phyloP scores from a whole-genome alignment of 345 rosid species.

The Moricandia arvensis region DNA sequence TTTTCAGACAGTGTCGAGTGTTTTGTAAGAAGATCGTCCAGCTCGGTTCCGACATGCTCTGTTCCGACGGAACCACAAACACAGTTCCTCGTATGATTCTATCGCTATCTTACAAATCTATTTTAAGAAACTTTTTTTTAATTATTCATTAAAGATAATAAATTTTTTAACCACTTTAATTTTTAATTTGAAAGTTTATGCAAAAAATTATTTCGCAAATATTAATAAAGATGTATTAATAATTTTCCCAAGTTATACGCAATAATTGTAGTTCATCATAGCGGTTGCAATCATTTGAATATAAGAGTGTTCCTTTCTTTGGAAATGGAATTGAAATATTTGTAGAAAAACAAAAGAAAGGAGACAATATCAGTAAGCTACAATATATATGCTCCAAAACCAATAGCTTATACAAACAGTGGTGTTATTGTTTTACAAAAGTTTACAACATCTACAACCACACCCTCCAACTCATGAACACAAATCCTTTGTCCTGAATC shows the following conservation, averaged over 20 bases:
- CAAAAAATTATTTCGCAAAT: too few species aligned
- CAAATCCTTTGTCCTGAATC: slow-evolving; percentile 28
- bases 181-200: too few species aligned
- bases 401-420: slow-evolving; percentile 22
- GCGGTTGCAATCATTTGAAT: not conserved
- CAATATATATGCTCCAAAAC: not conserved
- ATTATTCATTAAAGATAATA: too few species aligned
- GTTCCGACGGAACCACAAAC: not conserved
- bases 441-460: slow-evolving; percentile 34
- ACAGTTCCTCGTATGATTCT: not conserved
- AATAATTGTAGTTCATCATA: not conserved
- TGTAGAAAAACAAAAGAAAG: not conserved
- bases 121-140: too few species aligned
- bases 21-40: not conserved
- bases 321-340: not conserved
- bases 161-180: too few species aligned
- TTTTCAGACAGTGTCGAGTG: not conserved
- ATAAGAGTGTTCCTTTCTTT: not conserved
- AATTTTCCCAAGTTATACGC: not conserved
- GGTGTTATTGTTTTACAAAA: slow-evolving; percentile 31
- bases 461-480: slow-evolving; percentile 23
- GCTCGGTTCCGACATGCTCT: not conserved
- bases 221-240: too few species aligned
- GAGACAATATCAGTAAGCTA: not conserved
- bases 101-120: too few species aligned